phyloP scores from a whole-genome alignment of 768 basidiomycete species.

The Boletus rubroflammeus region DNA sequence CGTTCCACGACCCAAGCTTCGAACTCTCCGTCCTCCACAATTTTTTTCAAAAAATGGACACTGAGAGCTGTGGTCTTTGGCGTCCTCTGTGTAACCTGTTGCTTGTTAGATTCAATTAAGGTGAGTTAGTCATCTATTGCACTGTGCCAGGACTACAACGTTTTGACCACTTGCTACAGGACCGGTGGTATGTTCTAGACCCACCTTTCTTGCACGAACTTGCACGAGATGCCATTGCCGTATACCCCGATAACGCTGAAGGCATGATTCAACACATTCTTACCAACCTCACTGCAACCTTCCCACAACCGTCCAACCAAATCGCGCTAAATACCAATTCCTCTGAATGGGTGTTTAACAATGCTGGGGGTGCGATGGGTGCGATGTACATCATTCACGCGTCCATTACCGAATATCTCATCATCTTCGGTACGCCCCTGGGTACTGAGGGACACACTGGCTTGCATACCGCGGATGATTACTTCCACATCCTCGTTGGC shows the following conservation, averaged over 20 bases:
- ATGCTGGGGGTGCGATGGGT: constrained; percentile 97
- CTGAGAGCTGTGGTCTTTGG: constrained; percentile 25
- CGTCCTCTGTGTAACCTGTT: constrained; percentile 35
- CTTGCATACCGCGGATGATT: constrained; percentile 94
- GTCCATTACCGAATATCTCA: constrained; percentile 93
- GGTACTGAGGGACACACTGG: constrained; percentile 97
- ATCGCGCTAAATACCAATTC: constrained; percentile 54
- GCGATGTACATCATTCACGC: constrained; percentile 98
- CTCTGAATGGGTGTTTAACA: constrained; percentile 92
- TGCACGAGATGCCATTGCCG: constrained; percentile 66
- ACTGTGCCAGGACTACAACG: neutral
- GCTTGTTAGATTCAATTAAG: constrained; percentile 62
- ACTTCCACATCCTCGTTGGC: constrained; percentile 92
- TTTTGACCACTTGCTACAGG: constrained; percentile 37
- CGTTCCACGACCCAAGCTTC: neutral
- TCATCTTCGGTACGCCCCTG: constrained; percentile 92
- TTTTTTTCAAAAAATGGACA: constrained; percentile 33
- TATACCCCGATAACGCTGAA: constrained; percentile 58
- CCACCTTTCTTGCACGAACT: constrained; percentile 69
- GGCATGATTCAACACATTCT: constrained; percentile 83
- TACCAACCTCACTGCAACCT: constrained; percentile 68
- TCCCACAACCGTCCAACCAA: constrained; percentile 51
- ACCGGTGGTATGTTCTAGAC: constrained; percentile 86
- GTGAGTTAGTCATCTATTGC: constrained; percentile 32
- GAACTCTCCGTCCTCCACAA: neutral